Evolutionary conservation across 257 asterid genomes (phyloP), one percentile per base, ranked within the genome.

Genomic region (Solanum bulbocastanum): DNA sequence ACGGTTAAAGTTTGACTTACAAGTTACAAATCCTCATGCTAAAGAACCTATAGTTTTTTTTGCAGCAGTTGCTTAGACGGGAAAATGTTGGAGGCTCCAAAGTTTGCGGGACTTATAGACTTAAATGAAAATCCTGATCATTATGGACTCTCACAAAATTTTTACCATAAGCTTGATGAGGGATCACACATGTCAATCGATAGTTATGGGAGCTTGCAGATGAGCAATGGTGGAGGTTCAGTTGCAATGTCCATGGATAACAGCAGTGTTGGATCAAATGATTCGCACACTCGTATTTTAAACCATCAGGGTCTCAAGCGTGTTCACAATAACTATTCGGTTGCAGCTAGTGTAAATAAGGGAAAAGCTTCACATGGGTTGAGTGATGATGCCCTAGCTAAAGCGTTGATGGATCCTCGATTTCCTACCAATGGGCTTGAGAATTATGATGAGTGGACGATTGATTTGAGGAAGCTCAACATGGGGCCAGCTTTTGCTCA

Each of bases 401-500:
- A 93, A 90, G 99, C 99, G 87, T 83, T 97, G 89, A 93, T 97
- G 95, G 98, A 97, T 87, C 95, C 98, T 72, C 92, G 94, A 52
- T 93, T 86, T 90, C 98, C 97, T 30, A 95, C 98, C 14, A 95
- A 94, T 84, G 99, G 98, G 84, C 99, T 96, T 88, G 98, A 95
- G 62, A 88, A 94, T 91, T 97, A 95, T 86, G 96, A 96, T 14
- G 99, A 96, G 52, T 96, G 99, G 99, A 95, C 97, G 5, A 94
- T 97, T 89, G 98, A 97, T 93, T 83, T 97, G 93, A 91, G 98
- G 93, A 97, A 93, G 93, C 99, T 97, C 86, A 93, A 93, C 91
- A 97, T 97, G 98, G 99, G 99, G 20, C 95, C 98, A 1, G 99
- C 99, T 68, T 97, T 97, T 87, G 99, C 99, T 73, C 98, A 97